Percentiles rank a stretch among this genome's conserved stretches.
Conservation (phyloP, 176 grass and related monocot species). For the Pontederia crassipes region DNA sequence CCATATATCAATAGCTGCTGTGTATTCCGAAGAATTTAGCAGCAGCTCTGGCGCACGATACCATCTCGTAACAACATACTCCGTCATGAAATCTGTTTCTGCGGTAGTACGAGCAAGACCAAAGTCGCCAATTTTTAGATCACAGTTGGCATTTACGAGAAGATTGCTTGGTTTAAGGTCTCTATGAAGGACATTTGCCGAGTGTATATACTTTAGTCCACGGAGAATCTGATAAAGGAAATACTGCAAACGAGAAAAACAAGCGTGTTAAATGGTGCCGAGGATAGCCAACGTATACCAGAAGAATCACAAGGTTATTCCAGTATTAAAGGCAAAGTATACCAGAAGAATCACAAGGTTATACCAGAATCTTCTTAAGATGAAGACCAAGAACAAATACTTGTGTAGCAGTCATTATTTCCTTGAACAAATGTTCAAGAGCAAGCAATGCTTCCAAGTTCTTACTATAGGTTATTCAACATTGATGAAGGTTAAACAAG, state of each 20-base stretch:
- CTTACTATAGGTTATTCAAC: no score
- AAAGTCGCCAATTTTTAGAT: constrained; percentile 98
- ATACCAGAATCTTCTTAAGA: no score
- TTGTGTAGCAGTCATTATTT: no score
- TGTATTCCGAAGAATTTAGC: constrained; percentile 95
- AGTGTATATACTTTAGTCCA: constrained; percentile 98
- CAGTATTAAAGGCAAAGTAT: no score
- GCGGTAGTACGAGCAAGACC: constrained; percentile 96
- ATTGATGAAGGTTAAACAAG: no score
- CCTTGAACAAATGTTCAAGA: no score
- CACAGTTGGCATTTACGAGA: constrained; percentile 96
- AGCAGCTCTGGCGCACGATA: constrained; percentile 90
- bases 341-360: no score
- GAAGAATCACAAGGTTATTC: no score
- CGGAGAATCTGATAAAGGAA: constrained; percentile 99
- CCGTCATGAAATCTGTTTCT: constrained; percentile 99
- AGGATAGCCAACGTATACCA: not conserved
- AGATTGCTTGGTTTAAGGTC: constrained; percentile 99
- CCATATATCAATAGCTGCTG: constrained; percentile 97
- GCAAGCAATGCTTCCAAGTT: no score
- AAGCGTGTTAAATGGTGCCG: not conserved
- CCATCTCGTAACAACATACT: constrained; percentile 99
- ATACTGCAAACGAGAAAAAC: constrained; percentile 49
- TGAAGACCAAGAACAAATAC: no score
- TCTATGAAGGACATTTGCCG: constrained; percentile 95